Evolutionary conservation across 441 rosid species (phyloP), one percentile per base, ranked within the genome.

Genomic region (Arabidopsis lyrata): DNA sequence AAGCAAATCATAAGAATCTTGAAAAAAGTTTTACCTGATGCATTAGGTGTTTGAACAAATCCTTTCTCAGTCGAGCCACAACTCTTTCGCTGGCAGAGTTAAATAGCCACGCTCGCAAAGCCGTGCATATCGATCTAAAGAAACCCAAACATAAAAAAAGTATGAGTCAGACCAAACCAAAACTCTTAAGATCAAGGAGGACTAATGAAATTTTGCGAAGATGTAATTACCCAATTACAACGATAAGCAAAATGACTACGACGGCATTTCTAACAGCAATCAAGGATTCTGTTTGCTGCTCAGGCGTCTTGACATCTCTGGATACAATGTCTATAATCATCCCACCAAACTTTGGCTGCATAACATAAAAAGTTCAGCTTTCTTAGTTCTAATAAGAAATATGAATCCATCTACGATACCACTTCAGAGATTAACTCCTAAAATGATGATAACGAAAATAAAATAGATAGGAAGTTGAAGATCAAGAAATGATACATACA

Each of bases 301-400:
- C 88, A 45, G 93, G 89, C 3, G 90, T 86, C 55, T 49, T 75
- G 71, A 45, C 80, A 59, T 89, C 92, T 83, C 86, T 82, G 10
- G 99, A 92, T 20, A 89, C 97, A 66, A 95, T 95, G 84, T 94
- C 97, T 61, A 94, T 88, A 70, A 94, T 90, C 84, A 47, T 86
- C 22, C 97, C 99, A 65, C 97, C 99, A 84, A 75, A 94, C 78
- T 90, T 95, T 44, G 97, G 99, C 97, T 95, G 93, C 78, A 60
- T 22, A 81, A 41, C n/a, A 45, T 6, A 41, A 62, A 20, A 58
- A 72, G 2, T 35, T 36, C 14, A 2, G 5, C 29, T 48, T 62
- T 22, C 42, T 15, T 56, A 14, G 15, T 45, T 45, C 39, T 41
- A 3, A 11, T 5, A 14, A 32, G 44, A 56, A 10, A 67, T 32